Percentiles rank a stretch among this genome's conserved stretches.
These are phyloP conservation scores for Macadamia integrifolia DNA, from an alignment of 164 flowering plant species.

Conservation along the genomic window DNA sequence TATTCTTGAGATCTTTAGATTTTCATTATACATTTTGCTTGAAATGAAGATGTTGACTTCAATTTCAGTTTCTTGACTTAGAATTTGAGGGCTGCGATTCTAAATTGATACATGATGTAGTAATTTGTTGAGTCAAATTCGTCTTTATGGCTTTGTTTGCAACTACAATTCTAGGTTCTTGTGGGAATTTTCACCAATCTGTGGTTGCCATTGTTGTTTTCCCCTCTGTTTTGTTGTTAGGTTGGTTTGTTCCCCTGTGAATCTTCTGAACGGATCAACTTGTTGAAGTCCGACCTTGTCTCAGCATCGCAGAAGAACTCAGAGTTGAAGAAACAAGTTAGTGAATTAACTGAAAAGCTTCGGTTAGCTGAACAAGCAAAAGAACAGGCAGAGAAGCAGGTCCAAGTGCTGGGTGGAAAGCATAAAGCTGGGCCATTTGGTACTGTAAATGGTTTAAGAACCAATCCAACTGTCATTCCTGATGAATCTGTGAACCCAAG, in stretches of 20 bases:
- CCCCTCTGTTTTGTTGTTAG: conserved; percentile 22
- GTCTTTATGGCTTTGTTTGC: not conserved
- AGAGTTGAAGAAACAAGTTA: conserved; percentile 58
- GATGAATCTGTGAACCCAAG: conserved; percentile 83
- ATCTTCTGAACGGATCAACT: conserved; percentile 45
- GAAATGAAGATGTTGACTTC: not conserved
- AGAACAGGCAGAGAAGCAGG: conserved; percentile 56
- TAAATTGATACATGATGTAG: not conserved
- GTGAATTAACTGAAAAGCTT: conserved; percentile 57
- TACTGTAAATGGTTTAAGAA: conserved; percentile 76
- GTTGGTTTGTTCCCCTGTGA: conserved; percentile 48
- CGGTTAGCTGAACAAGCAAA: conserved; percentile 56
- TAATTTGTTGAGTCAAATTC: not conserved
- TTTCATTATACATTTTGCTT: not conserved
- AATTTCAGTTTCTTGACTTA: not conserved
- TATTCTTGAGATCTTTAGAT: not conserved
- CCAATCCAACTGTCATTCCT: conserved; percentile 70
- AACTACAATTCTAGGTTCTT: not conserved
- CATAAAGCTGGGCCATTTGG: conserved; percentile 87
- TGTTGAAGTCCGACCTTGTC: conserved; percentile 46
- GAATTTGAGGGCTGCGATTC: not conserved
- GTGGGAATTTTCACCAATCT: not conserved
- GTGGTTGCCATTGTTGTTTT: not conserved
- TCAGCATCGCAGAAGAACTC: conserved; percentile 52
- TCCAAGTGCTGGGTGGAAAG: conserved; percentile 40